Evolutionary conservation across 2,329 filamentous ascomycete genomes (phyloP).

Genomic region (Fusarium duplospermum): DNA sequence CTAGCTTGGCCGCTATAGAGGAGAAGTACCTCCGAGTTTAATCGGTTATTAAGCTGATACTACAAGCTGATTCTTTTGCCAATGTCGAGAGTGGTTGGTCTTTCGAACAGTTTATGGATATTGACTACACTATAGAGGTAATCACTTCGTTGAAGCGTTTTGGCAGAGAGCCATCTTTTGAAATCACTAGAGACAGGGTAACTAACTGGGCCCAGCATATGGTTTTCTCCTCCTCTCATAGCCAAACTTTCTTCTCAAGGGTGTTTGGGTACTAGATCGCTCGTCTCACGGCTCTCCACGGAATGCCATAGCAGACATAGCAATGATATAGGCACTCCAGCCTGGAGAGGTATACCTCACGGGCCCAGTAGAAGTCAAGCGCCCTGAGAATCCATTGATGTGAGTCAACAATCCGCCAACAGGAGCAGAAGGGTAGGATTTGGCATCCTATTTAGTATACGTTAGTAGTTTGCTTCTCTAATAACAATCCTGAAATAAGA

Average conservation of each 20-base stretch:
- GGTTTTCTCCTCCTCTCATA: background rate
- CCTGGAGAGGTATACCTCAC: background rate
- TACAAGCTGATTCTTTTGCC: background rate
- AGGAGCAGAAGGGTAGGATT: too few species aligned
- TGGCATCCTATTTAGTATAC: background rate
- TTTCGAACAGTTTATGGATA: background rate
- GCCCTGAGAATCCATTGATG: too few species aligned
- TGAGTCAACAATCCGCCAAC: too few species aligned
- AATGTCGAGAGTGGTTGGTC: background rate
- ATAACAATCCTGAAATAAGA: background rate
- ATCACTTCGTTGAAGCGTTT: background rate
- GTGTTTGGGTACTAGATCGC: background rate
- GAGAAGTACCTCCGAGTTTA: background rate
- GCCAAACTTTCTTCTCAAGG: background rate
- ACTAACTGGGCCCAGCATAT: background rate
- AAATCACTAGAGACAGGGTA: background rate
- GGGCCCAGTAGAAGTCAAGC: too few species aligned
- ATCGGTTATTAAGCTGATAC: background rate
- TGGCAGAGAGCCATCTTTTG: background rate
- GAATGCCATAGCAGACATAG: background rate
- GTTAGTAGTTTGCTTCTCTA: background rate
- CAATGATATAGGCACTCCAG: background rate
- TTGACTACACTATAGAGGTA: background rate
- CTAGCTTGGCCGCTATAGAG: background rate
- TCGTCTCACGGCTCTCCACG: background rate